Percentiles rank a stretch among this genome's conserved stretches.
phyloP scores from a whole-genome alignment of 148 eudicot genomes.

The Fagopyrum tataricum region DNA sequence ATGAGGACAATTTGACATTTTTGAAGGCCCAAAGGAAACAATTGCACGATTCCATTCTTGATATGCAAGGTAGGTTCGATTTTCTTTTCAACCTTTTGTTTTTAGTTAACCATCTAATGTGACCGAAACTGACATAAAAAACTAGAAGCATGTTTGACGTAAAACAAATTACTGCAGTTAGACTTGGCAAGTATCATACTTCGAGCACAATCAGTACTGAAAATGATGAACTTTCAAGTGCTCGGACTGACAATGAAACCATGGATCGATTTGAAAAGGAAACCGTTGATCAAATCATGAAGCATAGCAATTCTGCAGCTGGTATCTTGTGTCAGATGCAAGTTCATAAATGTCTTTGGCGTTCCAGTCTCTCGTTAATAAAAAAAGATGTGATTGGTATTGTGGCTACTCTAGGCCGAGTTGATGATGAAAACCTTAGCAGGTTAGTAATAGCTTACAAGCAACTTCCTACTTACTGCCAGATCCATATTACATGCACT shows the following conservation, averaged over 20 bases:
- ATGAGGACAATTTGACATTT: conserved; percentile 56
- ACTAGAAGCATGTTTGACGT: neutral
- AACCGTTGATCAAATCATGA: conserved; percentile 42
- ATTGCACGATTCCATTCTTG: conserved; percentile 64
- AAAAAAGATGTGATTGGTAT: conserved; percentile 59
- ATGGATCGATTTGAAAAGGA: conserved; percentile 38
- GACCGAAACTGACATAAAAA: too few relatives aligned
- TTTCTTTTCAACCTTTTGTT: neutral
- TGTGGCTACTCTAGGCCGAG: conserved; percentile 71
- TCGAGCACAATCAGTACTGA: conserved; percentile 26
- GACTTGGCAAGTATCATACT: conserved; percentile 49
- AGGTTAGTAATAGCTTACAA: conserved; percentile 34
- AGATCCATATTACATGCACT: too few relatives aligned
- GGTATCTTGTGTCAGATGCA: conserved; percentile 41
- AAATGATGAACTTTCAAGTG: conserved; percentile 28
- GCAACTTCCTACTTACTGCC: neutral
- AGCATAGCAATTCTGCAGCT: conserved; percentile 71
- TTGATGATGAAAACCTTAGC: conserved; percentile 72
- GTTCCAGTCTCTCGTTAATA: neutral
- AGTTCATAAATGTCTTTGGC: neutral
- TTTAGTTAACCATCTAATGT: neutral
- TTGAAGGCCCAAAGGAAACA: conserved; percentile 42
- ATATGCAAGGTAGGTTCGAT: conserved; percentile 53
- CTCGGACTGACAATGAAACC: conserved; percentile 45
- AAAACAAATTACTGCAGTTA: conserved; percentile 29